Evolutionary conservation across 805 yeast genomes (phyloP).

Genomic region (Pichia manshurica): DNA sequence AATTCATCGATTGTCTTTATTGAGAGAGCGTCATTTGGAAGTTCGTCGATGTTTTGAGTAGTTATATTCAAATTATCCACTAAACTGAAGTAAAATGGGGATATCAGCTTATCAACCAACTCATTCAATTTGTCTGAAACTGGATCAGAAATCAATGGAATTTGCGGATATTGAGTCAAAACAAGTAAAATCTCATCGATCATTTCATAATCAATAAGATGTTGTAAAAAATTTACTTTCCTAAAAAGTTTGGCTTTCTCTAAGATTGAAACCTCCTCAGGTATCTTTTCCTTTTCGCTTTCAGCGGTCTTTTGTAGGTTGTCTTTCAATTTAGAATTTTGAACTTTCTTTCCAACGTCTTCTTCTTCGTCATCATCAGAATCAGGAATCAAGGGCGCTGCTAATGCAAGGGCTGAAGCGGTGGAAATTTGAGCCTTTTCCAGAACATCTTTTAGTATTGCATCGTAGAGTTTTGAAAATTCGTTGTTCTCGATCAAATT

Average conservation of each 20-base stretch:
- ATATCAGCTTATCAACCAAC: constrained; percentile 42
- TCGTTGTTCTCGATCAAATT: constrained; percentile 20
- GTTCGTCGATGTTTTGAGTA: constrained; percentile 2
- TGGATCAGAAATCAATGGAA: constrained; percentile 49
- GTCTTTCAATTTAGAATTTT: too few relatives aligned
- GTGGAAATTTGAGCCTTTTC: constrained; percentile 55
- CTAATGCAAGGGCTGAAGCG: constrained; percentile 78
- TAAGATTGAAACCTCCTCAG: constrained; percentile 14
- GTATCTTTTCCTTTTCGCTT: constrained; percentile 1
- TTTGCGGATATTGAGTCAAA: constrained; percentile 54
- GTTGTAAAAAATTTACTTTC: constrained; percentile 45
- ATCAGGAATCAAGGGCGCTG: constrained; percentile 74
- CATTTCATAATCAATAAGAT: constrained; percentile 53
- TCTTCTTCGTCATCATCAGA: constrained; percentile 43
- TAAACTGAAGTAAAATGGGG: constrained; percentile 39
- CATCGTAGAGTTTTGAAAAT: constrained; percentile 38
- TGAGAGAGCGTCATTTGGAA: constrained; percentile 31
- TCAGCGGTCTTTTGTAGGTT: not conserved
- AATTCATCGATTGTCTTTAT: constrained; percentile 39
- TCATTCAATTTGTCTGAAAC: constrained; percentile 44
- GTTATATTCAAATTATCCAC: constrained; percentile 11
- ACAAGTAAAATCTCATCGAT: constrained; percentile 57
- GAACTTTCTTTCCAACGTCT: not conserved
- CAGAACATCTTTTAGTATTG: constrained; percentile 43
- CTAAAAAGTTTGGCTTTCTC: constrained; percentile 21